A percentile compares a stretch with the other conserved stretches of the same genome.
These are phyloP conservation scores for Thermochaetoides thermophila DNA, from an alignment of 495 filamentous ascomycete species.

Conservation along the genomic window DNA sequence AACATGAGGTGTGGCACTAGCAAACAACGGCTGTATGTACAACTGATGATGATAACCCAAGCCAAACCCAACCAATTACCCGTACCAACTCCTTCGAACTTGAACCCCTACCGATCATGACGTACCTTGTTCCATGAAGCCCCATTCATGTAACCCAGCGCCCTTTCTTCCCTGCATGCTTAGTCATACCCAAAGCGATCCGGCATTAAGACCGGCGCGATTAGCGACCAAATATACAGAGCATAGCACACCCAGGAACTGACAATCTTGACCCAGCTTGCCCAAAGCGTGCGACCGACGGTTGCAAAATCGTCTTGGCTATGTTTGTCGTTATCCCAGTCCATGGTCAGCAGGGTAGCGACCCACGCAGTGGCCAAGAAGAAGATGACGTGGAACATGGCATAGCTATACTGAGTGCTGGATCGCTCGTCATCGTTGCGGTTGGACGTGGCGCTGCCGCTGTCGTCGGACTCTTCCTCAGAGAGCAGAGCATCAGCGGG, in stretches of 20 bases:
- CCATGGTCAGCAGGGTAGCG: slow-evolving; percentile 79
- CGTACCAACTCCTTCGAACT: too few species aligned
- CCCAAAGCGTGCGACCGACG: slow-evolving; percentile 90
- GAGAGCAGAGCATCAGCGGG: slow-evolving; percentile 83
- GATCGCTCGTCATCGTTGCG: slow-evolving; percentile 73
- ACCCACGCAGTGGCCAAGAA: slow-evolving; percentile 93
- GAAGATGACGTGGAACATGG: slow-evolving; percentile 96
- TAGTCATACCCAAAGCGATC: slow-evolving; percentile 58
- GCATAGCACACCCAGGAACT: slow-evolving; percentile 94
- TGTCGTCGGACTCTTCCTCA: slow-evolving; percentile 56
- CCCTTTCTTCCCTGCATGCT: not conserved
- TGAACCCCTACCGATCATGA: too few species aligned
- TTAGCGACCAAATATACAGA: slow-evolving; percentile 84
- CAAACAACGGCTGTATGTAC: too few species aligned
- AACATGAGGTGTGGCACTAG: too few species aligned
- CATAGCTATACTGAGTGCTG: slow-evolving; percentile 89
- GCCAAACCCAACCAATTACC: too few species aligned
- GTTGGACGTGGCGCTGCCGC: slow-evolving; percentile 21
- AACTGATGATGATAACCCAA: too few species aligned
- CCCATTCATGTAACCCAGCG: too few species aligned
- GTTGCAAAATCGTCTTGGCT: slow-evolving; percentile 70
- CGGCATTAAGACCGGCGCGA: slow-evolving; percentile 74
- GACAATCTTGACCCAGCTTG: slow-evolving; percentile 98
- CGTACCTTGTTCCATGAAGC: too few species aligned
- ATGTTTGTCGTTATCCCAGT: slow-evolving; percentile 46